Percentiles rank a stretch among this genome's conserved stretches.
These are phyloP conservation scores for Penicillium tannophilum DNA, from an alignment of 495 filamentous ascomycete genomes.

Conservation along the genomic window DNA sequence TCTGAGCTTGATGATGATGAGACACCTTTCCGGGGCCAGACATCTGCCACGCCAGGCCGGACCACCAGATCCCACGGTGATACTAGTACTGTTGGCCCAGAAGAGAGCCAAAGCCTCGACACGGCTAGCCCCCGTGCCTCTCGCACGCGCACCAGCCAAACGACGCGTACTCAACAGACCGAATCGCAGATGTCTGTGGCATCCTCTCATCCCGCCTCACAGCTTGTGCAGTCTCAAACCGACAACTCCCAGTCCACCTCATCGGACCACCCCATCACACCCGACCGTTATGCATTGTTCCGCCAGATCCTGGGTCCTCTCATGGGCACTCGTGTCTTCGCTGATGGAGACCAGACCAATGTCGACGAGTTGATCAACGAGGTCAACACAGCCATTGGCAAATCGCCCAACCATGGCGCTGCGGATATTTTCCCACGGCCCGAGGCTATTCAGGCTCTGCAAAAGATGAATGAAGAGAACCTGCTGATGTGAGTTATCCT, in stretches of 20 bases:
- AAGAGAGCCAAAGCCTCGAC: constrained; percentile 56
- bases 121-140: constrained; percentile 55
- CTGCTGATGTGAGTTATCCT: constrained; percentile 80
- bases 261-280: constrained; percentile 53
- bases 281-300: constrained; percentile 71
- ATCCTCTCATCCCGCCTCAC: constrained; percentile 68
- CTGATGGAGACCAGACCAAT: constrained; percentile 71
- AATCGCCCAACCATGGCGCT: constrained; percentile 35
- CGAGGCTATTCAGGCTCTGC: constrained; percentile 77
- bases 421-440: constrained; percentile 60
- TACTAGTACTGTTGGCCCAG: constrained; percentile 34
- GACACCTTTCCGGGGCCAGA: constrained; percentile 31
- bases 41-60: constrained; percentile 39
- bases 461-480: constrained; percentile 78
- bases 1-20: constrained; percentile 38
- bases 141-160: constrained; percentile 46
- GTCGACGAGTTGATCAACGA: constrained; percentile 73
- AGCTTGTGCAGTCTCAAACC: constrained; percentile 61
- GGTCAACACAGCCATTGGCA: constrained; percentile 71
- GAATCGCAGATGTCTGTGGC: constrained; percentile 66
- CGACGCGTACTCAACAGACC: constrained; percentile 41
- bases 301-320: constrained; percentile 76
- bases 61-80: constrained; percentile 49
- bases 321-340: constrained; percentile 76
- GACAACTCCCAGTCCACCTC: constrained; percentile 51